A percentile compares a stretch with the other conserved stretches of the same genome.
Evolutionary conservation across 768 basidiomycete genomes (phyloP).

Genomic region (Leccinum uliginosum): DNA sequence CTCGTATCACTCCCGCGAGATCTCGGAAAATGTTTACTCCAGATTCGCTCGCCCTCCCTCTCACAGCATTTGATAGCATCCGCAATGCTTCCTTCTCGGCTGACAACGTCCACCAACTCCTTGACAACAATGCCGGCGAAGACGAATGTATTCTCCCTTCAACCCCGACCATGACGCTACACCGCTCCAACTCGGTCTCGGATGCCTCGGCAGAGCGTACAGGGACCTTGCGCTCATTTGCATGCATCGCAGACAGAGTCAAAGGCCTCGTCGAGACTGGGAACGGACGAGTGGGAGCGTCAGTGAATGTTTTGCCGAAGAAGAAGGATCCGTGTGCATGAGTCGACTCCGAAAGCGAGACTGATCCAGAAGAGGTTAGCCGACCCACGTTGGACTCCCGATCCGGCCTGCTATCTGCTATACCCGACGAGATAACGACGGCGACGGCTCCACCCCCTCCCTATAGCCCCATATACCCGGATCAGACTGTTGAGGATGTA

Average conservation of each 20-base stretch:
- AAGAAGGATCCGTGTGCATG: conserved; percentile 16
- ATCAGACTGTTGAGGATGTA: not conserved
- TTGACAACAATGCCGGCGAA: conserved; percentile 6
- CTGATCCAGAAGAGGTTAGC: not conserved
- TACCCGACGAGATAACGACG: not conserved
- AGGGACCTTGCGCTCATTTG: conserved; percentile 25
- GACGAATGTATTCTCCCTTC: conserved; percentile 5
- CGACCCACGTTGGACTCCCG: not conserved
- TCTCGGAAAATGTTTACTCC: conserved; percentile 16
- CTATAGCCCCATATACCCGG: conserved; percentile 2
- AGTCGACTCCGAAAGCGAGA: conserved; percentile 21
- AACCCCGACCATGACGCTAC: conserved; percentile 16
- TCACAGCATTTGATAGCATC: conserved; percentile 23
- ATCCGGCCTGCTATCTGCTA: not conserved
- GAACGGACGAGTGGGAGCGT: conserved; percentile 26
- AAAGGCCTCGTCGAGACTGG: conserved; percentile 34
- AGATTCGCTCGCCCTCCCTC: conserved; percentile 6
- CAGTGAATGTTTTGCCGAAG: conserved; percentile 24
- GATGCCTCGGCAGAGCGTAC: conserved; percentile 25
- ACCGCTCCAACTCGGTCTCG: conserved; percentile 23
- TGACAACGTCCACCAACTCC: conserved; percentile 26
- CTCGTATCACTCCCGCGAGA: conserved; percentile 23
- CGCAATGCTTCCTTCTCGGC: conserved; percentile 34
- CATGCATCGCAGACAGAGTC: conserved; percentile 25
- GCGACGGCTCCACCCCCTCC: conserved; percentile 15